phyloP scores from a whole-genome alignment of 148 eudicot species.

The Chenopodium album region DNA sequence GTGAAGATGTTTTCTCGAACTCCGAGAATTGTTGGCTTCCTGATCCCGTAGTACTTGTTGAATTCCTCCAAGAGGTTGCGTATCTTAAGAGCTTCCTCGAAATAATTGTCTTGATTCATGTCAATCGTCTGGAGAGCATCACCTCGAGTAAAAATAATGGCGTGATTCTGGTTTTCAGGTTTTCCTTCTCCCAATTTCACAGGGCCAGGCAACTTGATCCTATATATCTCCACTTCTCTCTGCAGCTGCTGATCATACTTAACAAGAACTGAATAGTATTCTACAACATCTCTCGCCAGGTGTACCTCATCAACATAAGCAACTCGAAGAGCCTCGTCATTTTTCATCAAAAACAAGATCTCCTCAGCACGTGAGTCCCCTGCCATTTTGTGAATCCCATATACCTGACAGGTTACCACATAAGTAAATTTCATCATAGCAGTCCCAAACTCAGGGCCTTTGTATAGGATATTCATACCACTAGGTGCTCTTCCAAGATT shows the following conservation, averaged over 20 bases:
- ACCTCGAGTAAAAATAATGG: conserved; percentile 88
- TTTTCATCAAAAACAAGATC: conserved; percentile 71
- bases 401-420: conserved; percentile 83
- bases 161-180: conserved; percentile 97
- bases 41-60: conserved; percentile 53
- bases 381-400: conserved; percentile 67
- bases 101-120: conserved; percentile 89
- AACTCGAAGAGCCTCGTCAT: conserved; percentile 90
- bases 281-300: conserved; percentile 53
- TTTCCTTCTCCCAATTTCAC: conserved; percentile 92
- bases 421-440: conserved; percentile 91
- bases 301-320: conserved; percentile 90
- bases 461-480: conserved; percentile 58
- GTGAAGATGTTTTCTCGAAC: conserved; percentile 90
- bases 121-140: conserved; percentile 95
- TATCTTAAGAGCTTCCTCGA: conserved; percentile 95
- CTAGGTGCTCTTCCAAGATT: conserved; percentile 54
- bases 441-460: conserved; percentile 68
- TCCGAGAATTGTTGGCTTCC: conserved; percentile 87
- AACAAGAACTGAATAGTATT: conserved; percentile 82
- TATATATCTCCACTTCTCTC: conserved; percentile 79
- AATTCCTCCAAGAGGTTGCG: conserved; percentile 91
- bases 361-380: conserved; percentile 87
- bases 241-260: conserved; percentile 76
- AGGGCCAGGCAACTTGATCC: conserved; percentile 82